A percentile compares a stretch with the other conserved stretches of the same genome.
Conservation (phyloP, 495 filamentous ascomycete genomes). For the Xylaria longipes region DNA sequence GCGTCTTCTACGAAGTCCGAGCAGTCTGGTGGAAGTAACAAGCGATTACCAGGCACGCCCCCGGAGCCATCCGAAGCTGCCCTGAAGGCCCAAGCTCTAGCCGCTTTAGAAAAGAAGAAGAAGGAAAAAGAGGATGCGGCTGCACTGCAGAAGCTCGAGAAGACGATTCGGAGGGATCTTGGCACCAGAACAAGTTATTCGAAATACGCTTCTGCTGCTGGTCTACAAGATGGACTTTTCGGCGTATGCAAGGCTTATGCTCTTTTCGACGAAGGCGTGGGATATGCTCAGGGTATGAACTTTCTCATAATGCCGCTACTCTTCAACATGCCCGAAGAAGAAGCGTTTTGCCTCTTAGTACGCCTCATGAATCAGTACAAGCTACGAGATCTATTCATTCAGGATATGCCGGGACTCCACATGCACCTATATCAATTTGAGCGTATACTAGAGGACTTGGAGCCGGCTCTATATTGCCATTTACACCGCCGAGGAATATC, state of each 20-base stretch:
- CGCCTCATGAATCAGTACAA: conserved; percentile 96
- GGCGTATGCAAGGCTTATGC: conserved; percentile 98
- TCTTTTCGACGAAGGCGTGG: conserved; percentile 89
- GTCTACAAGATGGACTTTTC: conserved; percentile 92
- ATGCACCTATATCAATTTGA: conserved; percentile 94
- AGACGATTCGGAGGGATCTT: conserved; percentile 85
- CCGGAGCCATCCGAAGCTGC: conserved; percentile 69
- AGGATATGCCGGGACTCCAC: conserved; percentile 96
- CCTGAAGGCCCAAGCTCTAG: conserved; percentile 69
- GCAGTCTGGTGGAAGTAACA: conserved; percentile 68
- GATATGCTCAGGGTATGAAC: conserved; percentile 99
- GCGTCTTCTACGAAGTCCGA: conserved; percentile 85
- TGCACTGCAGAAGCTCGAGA: conserved; percentile 82
- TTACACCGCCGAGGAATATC: conserved; percentile 85
- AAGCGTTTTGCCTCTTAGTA: conserved; percentile 93
- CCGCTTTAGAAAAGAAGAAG: conserved; percentile 70
- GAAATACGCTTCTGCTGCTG: conserved; percentile 85
- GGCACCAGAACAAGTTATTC: conserved; percentile 95
- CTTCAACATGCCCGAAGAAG: conserved; percentile 98
- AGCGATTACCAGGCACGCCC: conserved; percentile 64
- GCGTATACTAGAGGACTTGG: conserved; percentile 89
- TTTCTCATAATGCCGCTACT: conserved; percentile 97
- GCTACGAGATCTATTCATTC: conserved; percentile 89
- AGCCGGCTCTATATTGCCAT: conserved; percentile 94
- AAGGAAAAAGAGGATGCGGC: conserved; percentile 77